Conservation (phyloP, 176 grass and related monocot genomes). For the Aegilops bicornis region DNA sequence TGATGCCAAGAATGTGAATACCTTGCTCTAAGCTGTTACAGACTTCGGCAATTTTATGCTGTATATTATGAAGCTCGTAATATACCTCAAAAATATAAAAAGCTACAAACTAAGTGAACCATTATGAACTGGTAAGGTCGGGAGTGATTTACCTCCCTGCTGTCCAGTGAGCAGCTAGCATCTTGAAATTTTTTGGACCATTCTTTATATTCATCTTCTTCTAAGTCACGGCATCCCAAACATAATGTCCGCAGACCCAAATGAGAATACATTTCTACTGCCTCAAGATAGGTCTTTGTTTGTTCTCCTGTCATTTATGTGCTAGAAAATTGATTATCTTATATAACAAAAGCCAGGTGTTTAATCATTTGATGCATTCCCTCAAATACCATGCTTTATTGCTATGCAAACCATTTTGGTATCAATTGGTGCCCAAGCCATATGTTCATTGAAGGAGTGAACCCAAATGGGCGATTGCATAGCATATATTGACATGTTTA, state of each 20-base stretch:
- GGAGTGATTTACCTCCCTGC: slow-evolving; percentile 63
- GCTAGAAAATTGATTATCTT: neutral
- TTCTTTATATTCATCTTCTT: slow-evolving; percentile 70
- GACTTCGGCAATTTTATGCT: slow-evolving; percentile 73
- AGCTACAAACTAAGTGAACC: neutral
- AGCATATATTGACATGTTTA: neutral
- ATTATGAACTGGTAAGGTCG: neutral
- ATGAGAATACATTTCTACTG: slow-evolving; percentile 92
- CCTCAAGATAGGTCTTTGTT: slow-evolving; percentile 58
- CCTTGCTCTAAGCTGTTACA: slow-evolving; percentile 72
- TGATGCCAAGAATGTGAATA: slow-evolving; percentile 89
- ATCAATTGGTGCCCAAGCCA: neutral
- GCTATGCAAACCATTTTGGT: neutral
- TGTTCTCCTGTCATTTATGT: slow-evolving; percentile 56
- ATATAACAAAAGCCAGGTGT: slow-evolving; percentile 12
- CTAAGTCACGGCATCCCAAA: slow-evolving; percentile 77
- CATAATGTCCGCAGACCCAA: slow-evolving; percentile 81
- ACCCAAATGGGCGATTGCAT: neutral
- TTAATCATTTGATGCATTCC: neutral
- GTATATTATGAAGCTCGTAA: slow-evolving; percentile 20
- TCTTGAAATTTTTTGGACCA: slow-evolving; percentile 85
- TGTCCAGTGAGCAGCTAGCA: slow-evolving; percentile 71
- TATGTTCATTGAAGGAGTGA: neutral
- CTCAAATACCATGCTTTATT: neutral
- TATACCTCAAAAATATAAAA: slow-evolving; percentile 7